These are phyloP conservation scores for Mortierella sp. DNA, from an alignment of 371 early-diverging fungal genomes.

Conservation along the genomic window DNA sequence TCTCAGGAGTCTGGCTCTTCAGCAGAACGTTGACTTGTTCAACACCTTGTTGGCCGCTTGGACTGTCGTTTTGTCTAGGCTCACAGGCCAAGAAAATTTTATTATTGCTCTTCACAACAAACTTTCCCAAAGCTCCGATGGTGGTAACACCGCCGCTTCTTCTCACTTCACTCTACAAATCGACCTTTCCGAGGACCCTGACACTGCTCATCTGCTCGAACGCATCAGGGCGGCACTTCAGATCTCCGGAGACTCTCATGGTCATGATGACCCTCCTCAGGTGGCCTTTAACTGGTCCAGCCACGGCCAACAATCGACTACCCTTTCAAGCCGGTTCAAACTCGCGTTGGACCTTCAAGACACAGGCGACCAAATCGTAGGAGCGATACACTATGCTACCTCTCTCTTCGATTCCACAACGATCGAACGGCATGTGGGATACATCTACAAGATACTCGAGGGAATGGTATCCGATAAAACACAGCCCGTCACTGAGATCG, in stretches of 20 bases:
- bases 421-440: conserved; percentile 2
- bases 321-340: conserved; percentile 1
- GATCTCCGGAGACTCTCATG: not conserved
- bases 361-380: conserved; percentile 1
- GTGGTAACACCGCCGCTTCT: not conserved
- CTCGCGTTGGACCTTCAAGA: conserved; percentile 5
- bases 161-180: not conserved
- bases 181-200: not conserved
- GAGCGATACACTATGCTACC: not conserved
- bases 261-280: not conserved
- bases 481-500: conserved; percentile 2
- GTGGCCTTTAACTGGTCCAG: conserved; percentile 5
- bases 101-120: not conserved
- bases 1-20: not conserved
- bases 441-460: not conserved
- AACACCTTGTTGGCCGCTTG: not conserved
- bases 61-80: conserved; percentile 1
- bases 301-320: not conserved
- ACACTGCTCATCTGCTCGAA: not conserved
- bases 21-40: not conserved
- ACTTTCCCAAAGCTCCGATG: not conserved
- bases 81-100: conserved; percentile 9
- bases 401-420: conserved; percentile 6
- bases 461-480: conserved; percentile 3
- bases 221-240: not conserved